Conservation (phyloP, 495 filamentous ascomycete genomes). For the Aspergillus egyptiacus region DNA sequence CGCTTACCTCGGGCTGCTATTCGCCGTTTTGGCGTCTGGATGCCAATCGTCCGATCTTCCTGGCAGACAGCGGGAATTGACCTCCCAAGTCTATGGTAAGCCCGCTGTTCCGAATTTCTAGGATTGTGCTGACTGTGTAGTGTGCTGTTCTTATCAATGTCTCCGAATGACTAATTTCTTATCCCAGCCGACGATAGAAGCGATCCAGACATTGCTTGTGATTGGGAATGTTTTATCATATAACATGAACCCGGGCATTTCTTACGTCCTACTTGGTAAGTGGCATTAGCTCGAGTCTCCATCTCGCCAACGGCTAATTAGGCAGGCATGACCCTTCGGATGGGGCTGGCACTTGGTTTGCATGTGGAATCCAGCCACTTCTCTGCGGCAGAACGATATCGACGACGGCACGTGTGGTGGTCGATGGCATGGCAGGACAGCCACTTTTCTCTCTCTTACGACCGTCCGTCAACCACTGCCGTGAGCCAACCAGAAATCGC, state of each 20-base stretch:
- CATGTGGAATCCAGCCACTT: constrained; percentile 49
- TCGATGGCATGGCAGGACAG: constrained; percentile 59
- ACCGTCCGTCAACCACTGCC: constrained; percentile 49
- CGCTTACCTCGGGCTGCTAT: constrained; percentile 63
- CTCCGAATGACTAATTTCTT: constrained; percentile 58
- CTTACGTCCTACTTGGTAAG: constrained; percentile 50
- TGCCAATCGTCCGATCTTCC: constrained; percentile 73
- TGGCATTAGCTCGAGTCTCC: background rate
- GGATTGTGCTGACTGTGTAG: constrained; percentile 22
- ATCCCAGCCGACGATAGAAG: constrained; percentile 52
- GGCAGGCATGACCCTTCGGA: constrained; percentile 49
- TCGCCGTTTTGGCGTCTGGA: constrained; percentile 72
- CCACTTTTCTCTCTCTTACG: constrained; percentile 55
- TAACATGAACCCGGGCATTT: constrained; percentile 60
- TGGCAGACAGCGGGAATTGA: constrained; percentile 50
- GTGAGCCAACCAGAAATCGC: constrained; percentile 46
- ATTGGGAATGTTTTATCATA: constrained; percentile 58
- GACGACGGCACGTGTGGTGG: constrained; percentile 48
- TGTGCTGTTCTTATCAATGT: constrained; percentile 59
- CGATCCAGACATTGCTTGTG: constrained; percentile 52
- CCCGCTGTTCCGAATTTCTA: background rate
- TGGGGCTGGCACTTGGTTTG: constrained; percentile 52
- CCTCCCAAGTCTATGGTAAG: constrained; percentile 53
- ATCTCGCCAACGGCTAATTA: background rate
- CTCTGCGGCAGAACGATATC: constrained; percentile 34